A percentile compares a stretch with the other conserved stretches of the same genome.
Conservation (phyloP, 2,329 filamentous ascomycete genomes). For the Beauveria caledonica region DNA sequence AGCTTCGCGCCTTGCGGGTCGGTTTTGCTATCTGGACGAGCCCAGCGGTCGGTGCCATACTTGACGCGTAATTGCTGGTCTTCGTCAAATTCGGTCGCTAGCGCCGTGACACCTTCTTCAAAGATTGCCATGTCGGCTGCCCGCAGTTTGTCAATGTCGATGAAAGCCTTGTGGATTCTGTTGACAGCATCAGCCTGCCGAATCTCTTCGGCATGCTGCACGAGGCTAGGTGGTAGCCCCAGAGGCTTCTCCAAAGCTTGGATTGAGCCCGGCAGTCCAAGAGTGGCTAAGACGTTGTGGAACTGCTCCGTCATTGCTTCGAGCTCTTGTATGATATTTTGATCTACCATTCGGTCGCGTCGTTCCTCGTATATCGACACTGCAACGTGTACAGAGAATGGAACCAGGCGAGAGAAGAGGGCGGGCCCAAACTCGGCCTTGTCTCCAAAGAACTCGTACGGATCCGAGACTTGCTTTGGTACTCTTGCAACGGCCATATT, state of each 20-base stretch:
- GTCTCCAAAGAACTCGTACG: constrained; percentile 72
- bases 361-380: constrained; percentile 93
- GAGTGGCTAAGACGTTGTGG: constrained; percentile 67
- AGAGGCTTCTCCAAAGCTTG: constrained; percentile 93
- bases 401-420: constrained; percentile 84
- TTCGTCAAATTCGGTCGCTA: constrained; percentile 75
- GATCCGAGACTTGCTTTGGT: constrained; percentile 74
- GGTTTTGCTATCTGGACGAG: constrained; percentile 56
- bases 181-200: constrained; percentile 81
- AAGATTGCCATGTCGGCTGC: constrained; percentile 69
- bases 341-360: constrained; percentile 82
- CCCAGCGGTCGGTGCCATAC: constrained; percentile 84
- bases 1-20: constrained; percentile 62
- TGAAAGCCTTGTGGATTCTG: constrained; percentile 68
- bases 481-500: constrained; percentile 77
- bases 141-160: constrained; percentile 86
- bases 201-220: constrained; percentile 89
- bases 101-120: constrained; percentile 70
- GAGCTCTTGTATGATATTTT: constrained; percentile 75
- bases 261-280: constrained; percentile 85
- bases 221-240: constrained; percentile 73
- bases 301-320: constrained; percentile 73
- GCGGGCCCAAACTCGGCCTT: constrained; percentile 73
- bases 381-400: constrained; percentile 90
- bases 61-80: constrained; percentile 67